Conservation (phyloP, 1,284 basidiomycete species). For the Porogramme epimiltina region DNA sequence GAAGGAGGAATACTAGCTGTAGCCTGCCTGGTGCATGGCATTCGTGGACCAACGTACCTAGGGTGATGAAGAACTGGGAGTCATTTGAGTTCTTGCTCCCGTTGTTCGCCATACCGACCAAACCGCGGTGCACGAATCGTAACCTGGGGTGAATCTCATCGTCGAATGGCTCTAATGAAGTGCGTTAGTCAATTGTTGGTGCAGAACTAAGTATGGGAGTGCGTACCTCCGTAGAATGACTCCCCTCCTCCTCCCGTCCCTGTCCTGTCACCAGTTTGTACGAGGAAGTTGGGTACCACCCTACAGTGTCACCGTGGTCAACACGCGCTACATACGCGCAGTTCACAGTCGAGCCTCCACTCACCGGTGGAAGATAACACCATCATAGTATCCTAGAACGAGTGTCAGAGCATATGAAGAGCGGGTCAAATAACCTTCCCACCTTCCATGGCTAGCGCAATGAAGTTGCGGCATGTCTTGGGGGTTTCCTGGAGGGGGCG, state of each 20-base stretch:
- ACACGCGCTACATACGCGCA: no score
- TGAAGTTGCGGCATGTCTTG: constrained; percentile 91
- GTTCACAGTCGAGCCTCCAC: no score
- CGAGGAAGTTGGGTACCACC: constrained; percentile 85
- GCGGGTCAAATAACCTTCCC: no score
- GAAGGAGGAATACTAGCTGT: neutral
- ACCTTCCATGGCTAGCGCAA: constrained; percentile 91
- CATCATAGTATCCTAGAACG: constrained; percentile 97
- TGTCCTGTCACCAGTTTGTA: constrained; percentile 95
- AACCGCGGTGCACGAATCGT: constrained; percentile 80
- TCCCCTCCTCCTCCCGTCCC: constrained; percentile 92
- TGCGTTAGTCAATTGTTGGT: no score
- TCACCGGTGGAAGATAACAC: constrained; percentile 89
- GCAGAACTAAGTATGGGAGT: neutral
- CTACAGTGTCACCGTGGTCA: constrained; percentile 35
- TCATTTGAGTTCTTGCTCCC: constrained; percentile 85
- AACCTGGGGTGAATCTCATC: constrained; percentile 95
- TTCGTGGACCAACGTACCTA: constrained; percentile 50
- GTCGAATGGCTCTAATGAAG: constrained; percentile 78
- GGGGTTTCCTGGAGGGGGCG: constrained; percentile 73
- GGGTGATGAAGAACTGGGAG: constrained; percentile 90
- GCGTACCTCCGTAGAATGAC: constrained; percentile 84
- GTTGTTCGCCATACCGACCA: constrained; percentile 94
- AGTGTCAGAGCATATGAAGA: no score
- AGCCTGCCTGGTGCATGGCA: no score